A percentile compares a stretch with the other conserved stretches of the same genome.
These are phyloP conservation scores for Ascochyta pisi DNA, from an alignment of 2,329 filamentous ascomycete genomes.

Conservation along the genomic window DNA sequence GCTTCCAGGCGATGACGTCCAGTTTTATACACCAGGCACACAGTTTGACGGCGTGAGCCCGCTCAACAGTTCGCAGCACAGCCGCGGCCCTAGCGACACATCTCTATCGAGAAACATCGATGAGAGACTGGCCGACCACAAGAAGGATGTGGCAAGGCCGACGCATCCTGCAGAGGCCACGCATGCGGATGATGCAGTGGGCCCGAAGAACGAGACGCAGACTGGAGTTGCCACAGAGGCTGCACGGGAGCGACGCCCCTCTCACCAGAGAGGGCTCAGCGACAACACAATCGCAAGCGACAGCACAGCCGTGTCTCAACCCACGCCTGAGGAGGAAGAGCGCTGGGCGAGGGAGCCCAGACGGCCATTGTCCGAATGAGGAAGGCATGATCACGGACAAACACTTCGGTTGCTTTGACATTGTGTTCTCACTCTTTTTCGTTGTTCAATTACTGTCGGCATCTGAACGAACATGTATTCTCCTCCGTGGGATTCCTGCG, in stretches of 20 bases:
- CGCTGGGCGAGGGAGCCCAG: constrained; percentile 29
- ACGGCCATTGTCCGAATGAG: constrained; percentile 26
- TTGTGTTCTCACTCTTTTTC: background rate
- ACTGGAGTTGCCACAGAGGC: background rate
- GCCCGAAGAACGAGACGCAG: background rate
- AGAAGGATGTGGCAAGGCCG: constrained; percentile 1
- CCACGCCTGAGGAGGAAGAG: constrained; percentile 43
- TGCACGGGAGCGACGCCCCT: constrained; percentile 32
- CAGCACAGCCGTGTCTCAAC: constrained; percentile 44
- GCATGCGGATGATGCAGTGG: background rate
- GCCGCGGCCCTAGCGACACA: constrained; percentile 36
- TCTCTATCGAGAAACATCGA: constrained; percentile 40
- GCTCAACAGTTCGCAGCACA: constrained; percentile 21
- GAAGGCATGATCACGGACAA: background rate
- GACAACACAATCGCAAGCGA: constrained; percentile 43
- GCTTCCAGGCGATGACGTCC: constrained; percentile 40
- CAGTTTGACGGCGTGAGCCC: constrained; percentile 25
- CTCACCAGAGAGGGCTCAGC: constrained; percentile 42
- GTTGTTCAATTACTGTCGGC: constrained; percentile 1
- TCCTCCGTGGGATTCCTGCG: background rate
- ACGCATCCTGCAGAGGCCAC: background rate
- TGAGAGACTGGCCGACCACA: constrained; percentile 27
- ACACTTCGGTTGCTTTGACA: background rate
- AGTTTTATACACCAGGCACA: constrained; percentile 22
- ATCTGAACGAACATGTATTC: constrained; percentile 1